phyloP scores from a whole-genome alignment of 805 yeast species.

The Cyberlindnera galapagoensis region DNA sequence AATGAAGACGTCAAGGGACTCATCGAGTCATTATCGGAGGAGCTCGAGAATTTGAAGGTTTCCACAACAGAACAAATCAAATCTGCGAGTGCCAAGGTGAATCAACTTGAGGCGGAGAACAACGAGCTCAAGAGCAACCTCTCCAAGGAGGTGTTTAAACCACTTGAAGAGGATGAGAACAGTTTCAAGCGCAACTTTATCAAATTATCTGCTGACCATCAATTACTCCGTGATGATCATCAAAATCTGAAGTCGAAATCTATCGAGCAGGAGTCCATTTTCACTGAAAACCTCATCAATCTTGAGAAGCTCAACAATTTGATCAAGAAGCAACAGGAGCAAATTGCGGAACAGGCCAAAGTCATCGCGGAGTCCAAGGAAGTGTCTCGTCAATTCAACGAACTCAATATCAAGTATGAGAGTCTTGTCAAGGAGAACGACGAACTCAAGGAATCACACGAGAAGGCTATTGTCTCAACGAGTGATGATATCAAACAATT shows the following conservation, averaged over 20 bases:
- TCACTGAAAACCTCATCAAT: slow-evolving; percentile 46
- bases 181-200: slow-evolving; percentile 37
- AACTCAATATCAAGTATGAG: slow-evolving; percentile 41
- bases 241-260: slow-evolving; percentile 33
- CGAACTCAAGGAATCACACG: slow-evolving; percentile 32
- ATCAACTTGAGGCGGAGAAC: slow-evolving; percentile 37
- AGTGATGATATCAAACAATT: slow-evolving; percentile 24
- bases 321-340: slow-evolving; percentile 45
- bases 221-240: slow-evolving; percentile 42
- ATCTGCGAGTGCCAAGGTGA: slow-evolving; percentile 50
- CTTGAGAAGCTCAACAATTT: slow-evolving; percentile 46
- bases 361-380: slow-evolving; percentile 39
- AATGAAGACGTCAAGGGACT: slow-evolving; percentile 24
- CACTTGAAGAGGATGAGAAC: slow-evolving; percentile 18
- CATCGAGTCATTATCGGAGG: slow-evolving; percentile 27
- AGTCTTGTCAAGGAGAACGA: slow-evolving; percentile 37
- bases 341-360: slow-evolving; percentile 34
- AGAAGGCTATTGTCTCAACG: slow-evolving; percentile 22
- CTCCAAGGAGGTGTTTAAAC: slow-evolving; percentile 8
- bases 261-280: slow-evolving; percentile 43
- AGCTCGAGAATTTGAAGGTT: slow-evolving; percentile 31
- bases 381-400: slow-evolving; percentile 39
- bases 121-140: slow-evolving; percentile 16
- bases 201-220: slow-evolving; percentile 37
- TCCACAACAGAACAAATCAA: slow-evolving; percentile 47